Percentiles rank a stretch among this genome's conserved stretches.
These are phyloP conservation scores for Trichoderma sp. DNA, from an alignment of 2,329 filamentous ascomycete genomes.

Conservation along the genomic window DNA sequence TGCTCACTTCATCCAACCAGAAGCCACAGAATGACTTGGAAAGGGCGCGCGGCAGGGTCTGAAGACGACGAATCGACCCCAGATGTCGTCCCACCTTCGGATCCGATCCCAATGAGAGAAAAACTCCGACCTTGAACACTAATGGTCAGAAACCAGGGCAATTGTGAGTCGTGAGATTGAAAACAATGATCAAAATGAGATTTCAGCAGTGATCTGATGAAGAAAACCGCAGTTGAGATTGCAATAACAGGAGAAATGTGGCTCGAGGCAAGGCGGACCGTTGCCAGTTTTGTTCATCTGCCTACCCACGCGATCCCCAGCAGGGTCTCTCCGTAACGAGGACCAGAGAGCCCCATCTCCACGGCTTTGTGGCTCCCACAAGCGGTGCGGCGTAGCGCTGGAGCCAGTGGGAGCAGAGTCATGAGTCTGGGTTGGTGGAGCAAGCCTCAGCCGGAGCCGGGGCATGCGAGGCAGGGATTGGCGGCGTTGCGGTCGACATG, in stretches of 20 bases:
- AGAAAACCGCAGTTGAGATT: background rate
- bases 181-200: background rate
- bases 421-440: conserved; percentile 16
- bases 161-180: background rate
- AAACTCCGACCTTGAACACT: background rate
- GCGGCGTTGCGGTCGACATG: conserved; percentile 5
- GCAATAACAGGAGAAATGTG: background rate
- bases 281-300: conserved; percentile 20
- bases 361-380: conserved; percentile 13
- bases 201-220: background rate
- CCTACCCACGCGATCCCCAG: conserved; percentile 16
- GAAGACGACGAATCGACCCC: background rate
- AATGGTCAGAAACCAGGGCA: background rate
- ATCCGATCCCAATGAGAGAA: background rate
- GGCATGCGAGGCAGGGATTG: conserved; percentile 18
- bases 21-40: conserved; percentile 3
- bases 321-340: conserved; percentile 4
- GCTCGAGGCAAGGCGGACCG: conserved; percentile 17
- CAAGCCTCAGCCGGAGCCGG: conserved; percentile 20
- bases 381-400: conserved; percentile 18
- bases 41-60: conserved; percentile 19
- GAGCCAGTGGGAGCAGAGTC: conserved; percentile 21
- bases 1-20: conserved; percentile 17
- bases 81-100: conserved; percentile 12
- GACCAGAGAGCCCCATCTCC: conserved; percentile 2